phyloP scores from a whole-genome alignment of 441 rosid species.

The Euphorbia corollata region DNA sequence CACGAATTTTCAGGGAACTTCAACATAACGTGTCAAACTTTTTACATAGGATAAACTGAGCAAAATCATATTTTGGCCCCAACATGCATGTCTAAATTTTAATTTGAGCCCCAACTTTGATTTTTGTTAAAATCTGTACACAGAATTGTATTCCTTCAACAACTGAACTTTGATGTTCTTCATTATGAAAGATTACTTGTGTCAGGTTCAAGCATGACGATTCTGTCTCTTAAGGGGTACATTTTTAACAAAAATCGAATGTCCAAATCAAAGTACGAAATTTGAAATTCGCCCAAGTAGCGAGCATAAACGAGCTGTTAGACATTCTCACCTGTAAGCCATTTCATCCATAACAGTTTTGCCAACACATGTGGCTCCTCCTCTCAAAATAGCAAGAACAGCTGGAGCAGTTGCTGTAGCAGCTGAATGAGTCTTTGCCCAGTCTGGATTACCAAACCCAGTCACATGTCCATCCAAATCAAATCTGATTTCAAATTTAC shows the following conservation, averaged over 20 bases:
- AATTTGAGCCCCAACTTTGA: neutral
- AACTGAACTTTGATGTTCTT: neutral
- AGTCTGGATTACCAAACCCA: constrained; percentile 93
- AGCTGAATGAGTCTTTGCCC: constrained; percentile 73
- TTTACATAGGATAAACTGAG: neutral
- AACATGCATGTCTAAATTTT: no score
- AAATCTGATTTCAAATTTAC: constrained; percentile 41
- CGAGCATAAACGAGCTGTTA: no score
- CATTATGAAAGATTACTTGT: neutral
- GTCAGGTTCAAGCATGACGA: no score
- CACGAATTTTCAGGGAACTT: neutral
- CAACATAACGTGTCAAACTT: neutral
- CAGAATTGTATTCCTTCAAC: neutral
- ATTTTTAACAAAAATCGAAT: no score
- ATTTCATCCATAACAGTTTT: constrained; percentile 85
- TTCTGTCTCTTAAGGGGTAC: no score
- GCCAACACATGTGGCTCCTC: constrained; percentile 71
- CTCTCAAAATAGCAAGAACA: constrained; percentile 52
- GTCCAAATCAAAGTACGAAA: no score
- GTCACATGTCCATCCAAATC: constrained; percentile 76
- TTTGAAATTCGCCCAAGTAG: no score
- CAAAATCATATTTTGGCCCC: neutral
- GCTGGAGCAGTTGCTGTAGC: constrained; percentile 67
- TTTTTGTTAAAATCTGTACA: neutral
- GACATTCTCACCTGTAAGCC: constrained; percentile 66